Evolutionary conservation across 805 yeast species (phyloP), one percentile per base, ranked within the genome.

Genomic region (Metschnikowia colocasiae): DNA sequence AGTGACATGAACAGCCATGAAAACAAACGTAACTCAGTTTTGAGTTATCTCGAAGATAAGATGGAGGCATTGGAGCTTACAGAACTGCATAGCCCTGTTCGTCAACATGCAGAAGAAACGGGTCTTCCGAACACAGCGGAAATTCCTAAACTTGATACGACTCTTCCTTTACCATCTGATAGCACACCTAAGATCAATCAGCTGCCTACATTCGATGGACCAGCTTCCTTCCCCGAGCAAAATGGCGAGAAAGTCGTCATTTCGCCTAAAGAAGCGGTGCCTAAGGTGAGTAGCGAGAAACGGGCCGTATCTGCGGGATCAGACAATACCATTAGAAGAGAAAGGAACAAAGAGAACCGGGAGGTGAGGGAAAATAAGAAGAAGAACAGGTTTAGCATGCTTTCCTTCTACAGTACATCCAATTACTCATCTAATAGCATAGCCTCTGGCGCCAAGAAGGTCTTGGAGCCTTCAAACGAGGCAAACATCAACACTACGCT

Each of bases 11-110:
- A 50, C 30, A 50, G 53, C n/a, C 63, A 61, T 33, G 67, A 65
- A 29, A 60, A 61, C 47, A 68, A 69, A 56, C 57, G 73, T 25
- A 69, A 68, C 49, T 65, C 73, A 1, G 75, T 69, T 3, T 61
- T 73, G 49, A 64, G 69, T 53, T 73, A 71, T 48, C 62, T 73
- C 53, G 78, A 73, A 47, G 76, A 71, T 53, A 70, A 67, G 54
- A 73, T 73, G 62, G 75, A 71, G 43, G 60, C 65, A 4, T 58
- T 72, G 48, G 76, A 71, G 42, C 59, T 71, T 45, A 54, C 61
- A 4, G 71, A 66, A 33, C 60, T 55, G 54, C 60, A 60, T 29
- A 59, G 64, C 47, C 66, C 68, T 1, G 44, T 49, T 20, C 52
- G 57, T 13, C 46, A 47, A 9, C 47, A 45, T 10, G 37, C 39